A percentile compares a stretch with the other conserved stretches of the same genome.
Evolutionary conservation across 768 basidiomycete genomes (phyloP).

Genomic region (Gyrodon lividus): DNA sequence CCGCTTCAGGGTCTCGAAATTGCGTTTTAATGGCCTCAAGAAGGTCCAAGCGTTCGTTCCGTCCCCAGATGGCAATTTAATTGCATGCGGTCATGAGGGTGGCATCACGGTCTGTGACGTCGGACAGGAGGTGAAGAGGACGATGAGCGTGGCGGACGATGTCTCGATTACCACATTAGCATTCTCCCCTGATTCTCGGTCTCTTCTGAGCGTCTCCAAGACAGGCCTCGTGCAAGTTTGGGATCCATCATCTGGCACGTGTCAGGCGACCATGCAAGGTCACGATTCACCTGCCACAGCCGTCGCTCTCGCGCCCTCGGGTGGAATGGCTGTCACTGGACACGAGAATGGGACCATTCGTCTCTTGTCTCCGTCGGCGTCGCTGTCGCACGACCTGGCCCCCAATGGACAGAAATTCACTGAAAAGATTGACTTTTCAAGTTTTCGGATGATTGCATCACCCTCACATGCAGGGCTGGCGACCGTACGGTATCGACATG

Average conservation of each 20-base stretch:
- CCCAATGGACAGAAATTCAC: neutral
- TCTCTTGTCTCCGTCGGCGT: conserved; percentile 1
- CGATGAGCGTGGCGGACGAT: neutral
- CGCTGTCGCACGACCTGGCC: conserved; percentile 1
- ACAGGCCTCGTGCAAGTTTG: conserved; percentile 12
- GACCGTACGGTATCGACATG: neutral
- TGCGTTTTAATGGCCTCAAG: conserved; percentile 6
- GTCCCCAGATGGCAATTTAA: neutral
- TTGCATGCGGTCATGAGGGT: conserved; percentile 14
- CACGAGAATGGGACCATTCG: conserved; percentile 7
- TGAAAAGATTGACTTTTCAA: neutral
- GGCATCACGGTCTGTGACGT: conserved; percentile 5
- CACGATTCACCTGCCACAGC: neutral
- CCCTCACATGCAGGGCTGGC: conserved; percentile 1
- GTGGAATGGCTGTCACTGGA: conserved; percentile 2
- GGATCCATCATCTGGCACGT: conserved; percentile 9
- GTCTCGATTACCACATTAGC: conserved; percentile 3
- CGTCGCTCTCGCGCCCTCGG: conserved; percentile 6
- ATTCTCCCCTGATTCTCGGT: conserved; percentile 13
- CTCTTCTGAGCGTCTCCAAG: conserved; percentile 10
- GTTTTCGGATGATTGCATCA: conserved; percentile 2
- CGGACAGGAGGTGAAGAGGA: neutral
- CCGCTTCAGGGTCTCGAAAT: conserved; percentile 1
- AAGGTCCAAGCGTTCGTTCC: conserved; percentile 4
- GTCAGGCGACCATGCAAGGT: neutral